A percentile compares a stretch with the other conserved stretches of the same genome.
Evolutionary conservation across 2,329 filamentous ascomycete species (phyloP).

Genomic region (Ascochyta viciae-villosae): DNA sequence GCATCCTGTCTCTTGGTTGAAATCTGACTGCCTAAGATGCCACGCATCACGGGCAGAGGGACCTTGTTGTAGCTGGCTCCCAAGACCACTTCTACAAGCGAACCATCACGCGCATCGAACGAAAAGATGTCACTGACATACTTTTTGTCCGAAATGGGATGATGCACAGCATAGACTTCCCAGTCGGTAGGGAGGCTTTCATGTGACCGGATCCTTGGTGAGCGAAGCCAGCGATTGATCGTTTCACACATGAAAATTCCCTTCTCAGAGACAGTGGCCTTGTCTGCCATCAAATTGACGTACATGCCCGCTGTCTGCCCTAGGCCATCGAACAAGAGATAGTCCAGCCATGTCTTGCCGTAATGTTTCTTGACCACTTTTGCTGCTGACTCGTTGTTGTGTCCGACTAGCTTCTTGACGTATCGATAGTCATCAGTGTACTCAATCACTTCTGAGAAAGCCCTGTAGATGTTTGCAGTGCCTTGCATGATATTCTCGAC

Average conservation of each 20-base stretch:
- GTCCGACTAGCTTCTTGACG: constrained; percentile 25
- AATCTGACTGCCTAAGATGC: constrained; percentile 6
- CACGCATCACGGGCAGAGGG: constrained; percentile 23
- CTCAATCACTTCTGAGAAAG: constrained; percentile 47
- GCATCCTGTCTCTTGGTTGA: not conserved
- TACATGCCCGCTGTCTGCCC: constrained; percentile 43
- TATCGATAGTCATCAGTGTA: constrained; percentile 44
- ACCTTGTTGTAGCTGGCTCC: constrained; percentile 39
- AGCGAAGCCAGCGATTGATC: too few species aligned
- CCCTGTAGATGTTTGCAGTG: constrained; percentile 47
- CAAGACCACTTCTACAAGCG: constrained; percentile 40
- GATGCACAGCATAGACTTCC: constrained; percentile 39
- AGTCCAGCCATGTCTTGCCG: not conserved
- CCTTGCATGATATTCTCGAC: constrained; percentile 45
- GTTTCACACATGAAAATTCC: constrained; percentile 20
- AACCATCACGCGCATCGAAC: constrained; percentile 35
- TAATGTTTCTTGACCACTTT: constrained; percentile 21
- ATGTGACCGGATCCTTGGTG: too few species aligned
- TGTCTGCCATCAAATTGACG: constrained; percentile 39
- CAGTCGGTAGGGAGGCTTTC: constrained; percentile 13
- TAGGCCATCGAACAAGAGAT: constrained; percentile 39
- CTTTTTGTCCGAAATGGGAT: constrained; percentile 19
- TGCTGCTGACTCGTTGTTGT: constrained; percentile 13
- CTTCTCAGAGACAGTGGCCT: constrained; percentile 35
- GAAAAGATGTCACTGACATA: constrained; percentile 45